Percentiles rank a stretch among this genome's conserved stretches.
Evolutionary conservation across 169 alveolate genomes (phyloP).

Genomic region (Eimeria sp.): DNA sequence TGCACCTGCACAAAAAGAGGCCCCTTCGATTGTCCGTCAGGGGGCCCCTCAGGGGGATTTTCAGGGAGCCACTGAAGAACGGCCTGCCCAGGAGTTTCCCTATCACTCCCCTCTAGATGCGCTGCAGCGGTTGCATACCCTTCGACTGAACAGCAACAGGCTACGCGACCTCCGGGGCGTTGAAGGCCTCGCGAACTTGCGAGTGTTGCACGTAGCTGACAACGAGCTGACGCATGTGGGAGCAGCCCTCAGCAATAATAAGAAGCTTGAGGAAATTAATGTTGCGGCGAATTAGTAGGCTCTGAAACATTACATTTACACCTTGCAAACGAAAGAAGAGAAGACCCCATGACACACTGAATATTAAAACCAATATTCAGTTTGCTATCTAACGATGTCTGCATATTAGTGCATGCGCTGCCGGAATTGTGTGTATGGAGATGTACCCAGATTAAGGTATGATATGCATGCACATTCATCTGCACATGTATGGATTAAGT

Average conservation of each 20-base stretch:
- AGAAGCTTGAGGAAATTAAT: conserved; percentile 56
- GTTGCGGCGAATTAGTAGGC: conserved; percentile 79
- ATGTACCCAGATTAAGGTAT: neutral
- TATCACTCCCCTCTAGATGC: conserved; percentile 14
- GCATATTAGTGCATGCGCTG: too few species aligned
- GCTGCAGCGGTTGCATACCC: conserved; percentile 64
- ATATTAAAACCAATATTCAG: neutral
- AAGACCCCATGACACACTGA: neutral
- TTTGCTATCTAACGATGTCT: too few species aligned
- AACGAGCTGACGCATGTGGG: conserved; percentile 75
- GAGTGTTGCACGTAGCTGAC: conserved; percentile 65
- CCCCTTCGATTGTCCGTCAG: neutral
- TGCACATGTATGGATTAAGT: neutral
- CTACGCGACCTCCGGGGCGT: conserved; percentile 55
- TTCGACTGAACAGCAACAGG: conserved; percentile 72
- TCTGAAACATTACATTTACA: neutral
- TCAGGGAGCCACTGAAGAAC: neutral
- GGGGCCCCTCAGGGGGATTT: neutral
- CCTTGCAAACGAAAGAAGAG: neutral
- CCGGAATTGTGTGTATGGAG: too few species aligned
- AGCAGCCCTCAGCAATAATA: conserved; percentile 37
- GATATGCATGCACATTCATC: neutral
- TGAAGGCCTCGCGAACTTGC: conserved; percentile 12
- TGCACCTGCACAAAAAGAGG: neutral
- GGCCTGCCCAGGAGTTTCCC: neutral